Evolutionary conservation across 129 eudicot genomes (phyloP).

Genomic region (Flaveria robusta): DNA sequence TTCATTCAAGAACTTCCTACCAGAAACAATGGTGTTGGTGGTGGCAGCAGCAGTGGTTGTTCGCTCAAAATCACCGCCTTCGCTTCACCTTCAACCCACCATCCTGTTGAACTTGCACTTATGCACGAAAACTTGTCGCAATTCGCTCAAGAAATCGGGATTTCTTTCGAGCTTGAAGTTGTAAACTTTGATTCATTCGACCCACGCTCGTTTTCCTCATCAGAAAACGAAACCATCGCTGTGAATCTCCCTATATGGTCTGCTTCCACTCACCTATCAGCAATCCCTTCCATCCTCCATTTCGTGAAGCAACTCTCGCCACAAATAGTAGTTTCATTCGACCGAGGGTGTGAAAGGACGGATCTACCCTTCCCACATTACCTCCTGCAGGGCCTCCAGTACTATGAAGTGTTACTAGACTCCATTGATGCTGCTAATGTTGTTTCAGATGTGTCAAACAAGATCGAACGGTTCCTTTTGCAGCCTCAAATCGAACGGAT

Average conservation of each 20-base stretch:
- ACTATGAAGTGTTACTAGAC: slow-evolving; percentile 52
- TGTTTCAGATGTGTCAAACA: slow-evolving; percentile 43
- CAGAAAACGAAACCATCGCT: slow-evolving; percentile 46
- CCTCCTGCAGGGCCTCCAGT: slow-evolving; percentile 56
- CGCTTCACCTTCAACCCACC: slow-evolving; percentile 72
- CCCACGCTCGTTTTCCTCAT: slow-evolving; percentile 43
- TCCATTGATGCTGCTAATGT: slow-evolving; percentile 51
- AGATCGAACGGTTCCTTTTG: slow-evolving; percentile 59
- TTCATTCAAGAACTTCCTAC: slow-evolving; percentile 66
- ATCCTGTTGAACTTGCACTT: slow-evolving; percentile 55
- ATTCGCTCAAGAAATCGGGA: slow-evolving; percentile 55
- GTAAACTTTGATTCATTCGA: slow-evolving; percentile 64
- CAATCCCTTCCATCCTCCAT: slow-evolving; percentile 47
- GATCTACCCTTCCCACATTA: slow-evolving; percentile 58
- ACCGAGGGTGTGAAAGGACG: slow-evolving; percentile 58
- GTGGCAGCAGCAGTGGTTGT: slow-evolving; percentile 25
- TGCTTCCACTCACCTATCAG: slow-evolving; percentile 33
- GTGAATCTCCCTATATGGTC: slow-evolving; percentile 70
- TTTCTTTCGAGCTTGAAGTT: slow-evolving; percentile 59
- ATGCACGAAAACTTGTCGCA: slow-evolving; percentile 59
- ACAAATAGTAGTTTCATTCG: slow-evolving; percentile 47
- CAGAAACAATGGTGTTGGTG: slow-evolving; percentile 30
- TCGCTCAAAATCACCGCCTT: slow-evolving; percentile 65
- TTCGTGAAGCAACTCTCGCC: slow-evolving; percentile 64
- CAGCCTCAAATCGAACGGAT: slow-evolving; percentile 54